These are phyloP conservation scores for Cardamine chenopodiifolia DNA, from an alignment of 345 rosid genomes.

Conservation along the genomic window DNA sequence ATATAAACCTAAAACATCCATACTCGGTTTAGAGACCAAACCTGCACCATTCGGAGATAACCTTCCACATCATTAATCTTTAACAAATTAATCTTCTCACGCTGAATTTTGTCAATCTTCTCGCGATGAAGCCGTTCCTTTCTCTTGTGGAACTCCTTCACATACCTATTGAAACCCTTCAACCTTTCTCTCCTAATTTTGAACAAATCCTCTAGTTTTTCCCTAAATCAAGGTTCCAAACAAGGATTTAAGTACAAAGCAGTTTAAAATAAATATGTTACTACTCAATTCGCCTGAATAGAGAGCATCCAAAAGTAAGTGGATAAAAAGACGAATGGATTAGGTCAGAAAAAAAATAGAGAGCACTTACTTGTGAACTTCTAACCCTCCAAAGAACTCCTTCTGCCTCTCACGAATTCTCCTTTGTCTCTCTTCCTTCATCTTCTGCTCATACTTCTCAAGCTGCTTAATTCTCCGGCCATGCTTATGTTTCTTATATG, in stretches of 20 bases:
- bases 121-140: slow-evolving; percentile 89
- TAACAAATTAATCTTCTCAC: slow-evolving; percentile 89
- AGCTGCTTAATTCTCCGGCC: slow-evolving; percentile 92
- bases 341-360: slow-evolving; percentile 4
- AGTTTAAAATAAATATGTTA: background rate
- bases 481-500: slow-evolving; percentile 84
- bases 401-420: slow-evolving; percentile 95
- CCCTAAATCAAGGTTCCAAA: slow-evolving; percentile 56
- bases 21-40: slow-evolving; percentile 42
- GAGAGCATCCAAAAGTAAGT: slow-evolving; percentile 3
- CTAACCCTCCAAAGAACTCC: slow-evolving; percentile 89
- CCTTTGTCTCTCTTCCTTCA: slow-evolving; percentile 94
- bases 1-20: slow-evolving; percentile 9
- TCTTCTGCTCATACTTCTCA: slow-evolving; percentile 80
- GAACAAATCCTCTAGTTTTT: slow-evolving; percentile 78
- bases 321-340: slow-evolving; percentile 5
- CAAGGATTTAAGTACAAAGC: background rate
- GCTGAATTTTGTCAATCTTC: slow-evolving; percentile 93
- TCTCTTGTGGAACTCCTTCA: slow-evolving; percentile 88
- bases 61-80: slow-evolving; percentile 98
- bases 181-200: slow-evolving; percentile 86
- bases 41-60: slow-evolving; percentile 95
- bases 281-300: background rate
- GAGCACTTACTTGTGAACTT: slow-evolving; percentile 74
- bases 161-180: slow-evolving; percentile 85